Base-by-base conservation (phyloP, 2,329 filamentous ascomycete species). In the Colletotrichum horii region DNA sequence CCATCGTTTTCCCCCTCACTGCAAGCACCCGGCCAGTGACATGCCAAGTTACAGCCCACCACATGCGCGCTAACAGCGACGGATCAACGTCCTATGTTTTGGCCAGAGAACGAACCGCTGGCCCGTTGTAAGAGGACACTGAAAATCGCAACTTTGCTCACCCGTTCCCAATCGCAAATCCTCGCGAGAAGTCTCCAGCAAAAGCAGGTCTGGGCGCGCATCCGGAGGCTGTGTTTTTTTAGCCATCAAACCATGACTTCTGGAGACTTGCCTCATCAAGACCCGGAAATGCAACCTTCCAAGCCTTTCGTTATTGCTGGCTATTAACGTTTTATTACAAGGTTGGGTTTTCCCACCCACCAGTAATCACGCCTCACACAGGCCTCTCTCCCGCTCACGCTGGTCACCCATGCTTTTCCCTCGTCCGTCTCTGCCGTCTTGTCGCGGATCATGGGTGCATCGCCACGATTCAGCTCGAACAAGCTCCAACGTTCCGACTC, bases 361-460 rank as follows among this genome's bases (percentile, higher is more conserved):
- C 28, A 36, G 14, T 36, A 7, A 19, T 3, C 56, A 28, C 24
- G 56, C 24, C 56, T 65, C 66, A 16, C 48, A 71, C 61, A 68
- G 28, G 36, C 52, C 68, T 7, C 22, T 32, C 8, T 14, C 28
- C 34, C 52, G 19, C 69, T 75, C 69, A 56, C 62, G 67, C 69
- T 67, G 55, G 8, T 64, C 48, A 24, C 65, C n/a, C 60, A 58
- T 52, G n/a, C 38, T 64, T 55, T 62, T 65, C 16, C n/a, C 34
- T 24, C 26, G 34, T 56, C 38, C 38, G 16, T 16, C 38, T 55
- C 48, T 43, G 43, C 28, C 43, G 61, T 65, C 58, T 61, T 22
- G 68, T 71, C 72, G 61, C 72, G 61, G 72, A 74, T 74, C 36
- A 52, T 52, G 56, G 28, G 61, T 72, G 62, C 73, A 75, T 72